phyloP scores from a whole-genome alignment of 805 yeast species.

The Candida endomychidarum region DNA sequence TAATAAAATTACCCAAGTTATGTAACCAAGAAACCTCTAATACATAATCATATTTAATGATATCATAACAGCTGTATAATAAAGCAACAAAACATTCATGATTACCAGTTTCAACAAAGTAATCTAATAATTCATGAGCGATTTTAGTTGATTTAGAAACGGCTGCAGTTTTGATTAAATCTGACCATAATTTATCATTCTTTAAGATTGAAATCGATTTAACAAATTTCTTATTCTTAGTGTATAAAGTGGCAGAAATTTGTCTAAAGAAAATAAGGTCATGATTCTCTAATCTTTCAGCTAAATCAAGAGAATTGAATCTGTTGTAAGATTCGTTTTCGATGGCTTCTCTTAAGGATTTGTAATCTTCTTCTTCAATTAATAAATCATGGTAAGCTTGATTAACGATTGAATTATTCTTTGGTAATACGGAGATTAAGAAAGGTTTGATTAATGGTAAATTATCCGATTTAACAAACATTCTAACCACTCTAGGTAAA shows the following conservation, averaged over 20 bases:
- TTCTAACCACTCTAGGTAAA: slow-evolving; percentile 89
- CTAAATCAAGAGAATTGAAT: slow-evolving; percentile 89
- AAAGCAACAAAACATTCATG: slow-evolving; percentile 93
- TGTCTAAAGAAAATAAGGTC: slow-evolving; percentile 90
- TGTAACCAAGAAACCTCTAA: slow-evolving; percentile 91
- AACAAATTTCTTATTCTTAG: slow-evolving; percentile 90
- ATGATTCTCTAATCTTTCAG: slow-evolving; percentile 90
- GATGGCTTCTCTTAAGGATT: slow-evolving; percentile 81
- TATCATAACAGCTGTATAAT: slow-evolving; percentile 79
- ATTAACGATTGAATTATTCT: slow-evolving; percentile 88
- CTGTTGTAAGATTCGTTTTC: slow-evolving; percentile 78
- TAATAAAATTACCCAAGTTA: slow-evolving; percentile 76
- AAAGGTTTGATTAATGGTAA: slow-evolving; percentile 95
- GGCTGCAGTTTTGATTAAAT: slow-evolving; percentile 90
- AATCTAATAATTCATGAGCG: slow-evolving; percentile 83
- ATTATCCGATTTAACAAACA: slow-evolving; percentile 93
- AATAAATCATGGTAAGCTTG: slow-evolving; percentile 92
- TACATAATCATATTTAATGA: slow-evolving; percentile 78
- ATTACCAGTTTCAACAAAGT: slow-evolving; percentile 96
- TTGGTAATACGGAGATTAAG: slow-evolving; percentile 84
- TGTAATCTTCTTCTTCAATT: slow-evolving; percentile 95
- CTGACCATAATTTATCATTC: slow-evolving; percentile 91
- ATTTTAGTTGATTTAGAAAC: slow-evolving; percentile 74
- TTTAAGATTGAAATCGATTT: slow-evolving; percentile 87
- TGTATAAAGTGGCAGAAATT: slow-evolving; percentile 90